Percentiles rank a stretch among this genome's conserved stretches.
phyloP scores from a whole-genome alignment of 176 grass and related monocot genomes.

The Carex scoparia region DNA sequence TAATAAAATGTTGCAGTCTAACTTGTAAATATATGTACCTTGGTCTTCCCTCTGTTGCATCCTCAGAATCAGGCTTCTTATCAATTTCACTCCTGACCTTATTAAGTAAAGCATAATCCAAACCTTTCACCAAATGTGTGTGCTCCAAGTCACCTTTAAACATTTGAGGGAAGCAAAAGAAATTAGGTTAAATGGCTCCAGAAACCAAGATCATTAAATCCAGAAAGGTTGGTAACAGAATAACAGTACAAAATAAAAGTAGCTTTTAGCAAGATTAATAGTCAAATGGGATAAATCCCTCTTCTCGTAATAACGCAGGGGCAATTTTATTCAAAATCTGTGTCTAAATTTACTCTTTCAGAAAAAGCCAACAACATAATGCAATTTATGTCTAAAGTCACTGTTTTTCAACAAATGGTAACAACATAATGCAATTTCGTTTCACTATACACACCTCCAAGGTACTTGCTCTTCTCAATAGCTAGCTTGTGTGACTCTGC shows the following conservation, averaged over 20 bases:
- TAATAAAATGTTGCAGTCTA: slow-evolving; percentile 2
- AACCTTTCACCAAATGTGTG: slow-evolving; percentile 97
- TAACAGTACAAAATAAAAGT: not conserved
- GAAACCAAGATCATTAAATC: not conserved
- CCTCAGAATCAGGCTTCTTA: slow-evolving; percentile 90
- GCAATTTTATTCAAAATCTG: not conserved
- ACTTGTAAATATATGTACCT: slow-evolving; percentile 41
- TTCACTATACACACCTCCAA: slow-evolving; percentile 64
- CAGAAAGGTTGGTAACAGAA: not conserved
- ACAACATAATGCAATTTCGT: not conserved
- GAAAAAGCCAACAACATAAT: not conserved
- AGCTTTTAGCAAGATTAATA: not conserved
- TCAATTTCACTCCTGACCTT: slow-evolving; percentile 99
- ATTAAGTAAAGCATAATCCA: slow-evolving; percentile 98
- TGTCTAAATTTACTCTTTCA: not conserved
- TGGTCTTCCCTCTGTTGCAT: slow-evolving; percentile 57
- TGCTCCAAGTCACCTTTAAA: slow-evolving; percentile 94
- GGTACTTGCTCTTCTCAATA: slow-evolving; percentile 99
- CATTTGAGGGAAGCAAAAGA: slow-evolving; percentile 11
- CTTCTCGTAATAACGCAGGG: not conserved
- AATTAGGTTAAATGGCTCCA: slow-evolving; percentile 20
- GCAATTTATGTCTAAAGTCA: not conserved
- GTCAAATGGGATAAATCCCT: not conserved
- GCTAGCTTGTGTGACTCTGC: slow-evolving; percentile 90
- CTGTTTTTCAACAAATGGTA: not conserved